Percentiles rank a stretch among this genome's conserved stretches.
These are phyloP conservation scores for Batkoa obscura DNA, from an alignment of 371 early-diverging fungal genomes.

Conservation along the genomic window DNA sequence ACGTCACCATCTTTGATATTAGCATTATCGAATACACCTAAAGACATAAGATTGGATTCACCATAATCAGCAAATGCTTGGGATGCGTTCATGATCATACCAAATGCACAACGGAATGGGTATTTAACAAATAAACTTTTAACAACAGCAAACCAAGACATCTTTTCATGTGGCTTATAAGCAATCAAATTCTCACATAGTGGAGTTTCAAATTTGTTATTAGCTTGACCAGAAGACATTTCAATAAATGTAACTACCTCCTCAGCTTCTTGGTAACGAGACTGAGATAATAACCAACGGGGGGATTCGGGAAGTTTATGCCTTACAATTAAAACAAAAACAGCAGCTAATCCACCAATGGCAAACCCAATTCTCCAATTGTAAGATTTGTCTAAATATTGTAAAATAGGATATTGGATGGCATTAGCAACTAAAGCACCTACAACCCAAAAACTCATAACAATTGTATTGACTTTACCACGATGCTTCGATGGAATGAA, in stretches of 20 bases:
- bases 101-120: slow-evolving; percentile 5
- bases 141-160: neutral
- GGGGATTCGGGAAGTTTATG: slow-evolving; percentile 7
- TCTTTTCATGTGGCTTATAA: neutral
- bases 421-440: slow-evolving; percentile 8
- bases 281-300: slow-evolving; percentile 6
- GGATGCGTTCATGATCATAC: slow-evolving; percentile 6
- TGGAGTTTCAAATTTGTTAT: neutral
- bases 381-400: neutral
- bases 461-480: slow-evolving; percentile 7
- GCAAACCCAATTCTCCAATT: slow-evolving; percentile 6
- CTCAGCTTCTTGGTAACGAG: slow-evolving; percentile 4
- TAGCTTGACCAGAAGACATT: slow-evolving; percentile 1
- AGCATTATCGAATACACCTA: slow-evolving; percentile 1
- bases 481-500: slow-evolving; percentile 8
- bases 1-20: slow-evolving; percentile 2
- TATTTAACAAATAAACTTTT: slow-evolving; percentile 1
- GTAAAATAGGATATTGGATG: slow-evolving; percentile 4
- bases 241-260: slow-evolving; percentile 4
- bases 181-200: neutral
- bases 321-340: neutral
- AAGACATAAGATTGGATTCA: slow-evolving; percentile 5
- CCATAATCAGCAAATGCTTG: slow-evolving; percentile 10
- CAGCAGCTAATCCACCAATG: slow-evolving; percentile 3
- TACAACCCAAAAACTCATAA: slow-evolving; percentile 6